Percentiles rank a stretch among this genome's conserved stretches.
Evolutionary conservation across 805 yeast genomes (phyloP).

Genomic region (Candida berthetii): DNA sequence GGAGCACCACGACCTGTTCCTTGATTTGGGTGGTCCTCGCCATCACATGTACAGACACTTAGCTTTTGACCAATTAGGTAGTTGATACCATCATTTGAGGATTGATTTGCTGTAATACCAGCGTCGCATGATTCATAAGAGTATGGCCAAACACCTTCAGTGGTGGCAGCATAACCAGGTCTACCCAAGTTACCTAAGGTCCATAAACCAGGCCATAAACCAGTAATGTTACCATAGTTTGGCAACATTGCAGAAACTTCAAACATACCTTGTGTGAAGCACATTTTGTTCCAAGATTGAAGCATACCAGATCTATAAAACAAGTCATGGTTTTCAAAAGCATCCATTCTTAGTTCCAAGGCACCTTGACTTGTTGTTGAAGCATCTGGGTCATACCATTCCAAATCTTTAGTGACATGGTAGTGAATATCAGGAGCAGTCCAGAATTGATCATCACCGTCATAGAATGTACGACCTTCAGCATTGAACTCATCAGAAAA

Average conservation of each 20-base stretch:
- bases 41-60: constrained; percentile 71
- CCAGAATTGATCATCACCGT: constrained; percentile 90
- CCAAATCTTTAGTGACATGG: constrained; percentile 83
- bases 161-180: constrained; percentile 81
- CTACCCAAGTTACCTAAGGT: constrained; percentile 89
- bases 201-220: constrained; percentile 98
- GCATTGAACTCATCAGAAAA: constrained; percentile 89
- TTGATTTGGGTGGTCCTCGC: constrained; percentile 80
- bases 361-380: constrained; percentile 72
- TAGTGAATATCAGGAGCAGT: constrained; percentile 79
- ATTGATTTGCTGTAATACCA: constrained; percentile 92
- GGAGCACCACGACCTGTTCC: constrained; percentile 95
- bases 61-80: constrained; percentile 82
- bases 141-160: constrained; percentile 96
- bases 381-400: constrained; percentile 96
- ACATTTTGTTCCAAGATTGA: constrained; percentile 87
- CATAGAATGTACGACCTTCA: constrained; percentile 86
- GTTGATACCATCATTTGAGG: constrained; percentile 83
- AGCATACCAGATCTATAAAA: constrained; percentile 88
- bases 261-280: constrained; percentile 78
- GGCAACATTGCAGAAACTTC: constrained; percentile 79
- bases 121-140: constrained; percentile 84
- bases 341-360: constrained; percentile 66
- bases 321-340: constrained; percentile 70
- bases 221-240: constrained; percentile 69